These are phyloP conservation scores for Meripilus lineatus DNA, from an alignment of 1,284 basidiomycete genomes.

Conservation along the genomic window DNA sequence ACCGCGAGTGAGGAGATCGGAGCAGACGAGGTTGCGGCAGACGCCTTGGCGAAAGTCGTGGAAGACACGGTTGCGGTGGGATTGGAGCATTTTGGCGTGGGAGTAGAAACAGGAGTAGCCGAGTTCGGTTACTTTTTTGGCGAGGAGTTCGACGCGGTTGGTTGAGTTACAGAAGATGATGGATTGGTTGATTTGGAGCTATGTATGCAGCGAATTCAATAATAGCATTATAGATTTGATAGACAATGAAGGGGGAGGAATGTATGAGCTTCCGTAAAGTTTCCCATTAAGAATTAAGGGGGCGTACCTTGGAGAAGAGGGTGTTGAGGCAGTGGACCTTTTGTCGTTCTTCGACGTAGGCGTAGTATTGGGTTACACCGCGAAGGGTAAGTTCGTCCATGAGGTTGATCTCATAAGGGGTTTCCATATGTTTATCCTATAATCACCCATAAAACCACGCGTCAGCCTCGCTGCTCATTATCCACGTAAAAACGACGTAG, in stretches of 20 bases:
- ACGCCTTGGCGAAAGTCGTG: constrained; percentile 99
- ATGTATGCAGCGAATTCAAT: too few species aligned
- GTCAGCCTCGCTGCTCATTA: neutral
- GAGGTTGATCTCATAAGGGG: constrained; percentile 97
- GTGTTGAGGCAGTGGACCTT: constrained; percentile 99
- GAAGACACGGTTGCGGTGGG: constrained; percentile 98
- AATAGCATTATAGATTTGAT: constrained; percentile 18
- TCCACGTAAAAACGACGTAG: neutral
- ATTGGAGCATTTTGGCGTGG: constrained; percentile 99
- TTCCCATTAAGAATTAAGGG: constrained; percentile 1
- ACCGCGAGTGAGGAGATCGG: constrained; percentile 94
- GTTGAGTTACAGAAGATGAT: constrained; percentile 99
- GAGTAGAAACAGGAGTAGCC: constrained; percentile 99
- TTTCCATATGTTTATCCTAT: constrained; percentile 96
- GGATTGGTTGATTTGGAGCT: constrained; percentile 99
- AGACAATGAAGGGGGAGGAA: constrained; percentile 14
- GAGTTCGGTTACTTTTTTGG: constrained; percentile 98
- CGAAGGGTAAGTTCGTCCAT: constrained; percentile 99
- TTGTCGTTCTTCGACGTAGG: constrained; percentile 98
- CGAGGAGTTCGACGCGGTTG: constrained; percentile 97
- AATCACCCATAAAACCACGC: neutral
- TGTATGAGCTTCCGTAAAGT: constrained; percentile 6
- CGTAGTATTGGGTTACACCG: constrained; percentile 99
- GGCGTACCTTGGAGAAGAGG: constrained; percentile 84
- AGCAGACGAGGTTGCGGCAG: constrained; percentile 97